Base-by-base conservation (phyloP, 176 grass and related monocot species). In the Paspalum vaginatum region DNA sequence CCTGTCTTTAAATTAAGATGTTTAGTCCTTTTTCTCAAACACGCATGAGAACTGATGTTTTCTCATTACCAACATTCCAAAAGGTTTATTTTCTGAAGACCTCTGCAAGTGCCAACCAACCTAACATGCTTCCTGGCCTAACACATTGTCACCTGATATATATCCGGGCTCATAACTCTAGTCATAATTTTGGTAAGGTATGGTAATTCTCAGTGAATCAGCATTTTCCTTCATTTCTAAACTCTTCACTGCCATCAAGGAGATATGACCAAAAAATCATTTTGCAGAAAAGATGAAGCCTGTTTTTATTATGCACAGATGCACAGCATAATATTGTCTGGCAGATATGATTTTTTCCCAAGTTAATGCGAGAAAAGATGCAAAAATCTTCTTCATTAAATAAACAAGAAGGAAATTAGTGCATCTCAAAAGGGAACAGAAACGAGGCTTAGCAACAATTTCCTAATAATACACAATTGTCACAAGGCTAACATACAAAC, bases 91-190 rank as follows among this genome's bases (percentile, higher is more conserved):
- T 25, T 8, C 44, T 18, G 8, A 76, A 55, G 17, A 56, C 24
- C 15, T 16, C 16, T 60, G 41, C 70, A 75, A 9, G 70, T 55
- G 60, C 10, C 16, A 75, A 77, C 17, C 14, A 78, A 70, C 44
- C 43, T 58, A 84, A 43, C 65, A 78, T 51, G 64, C 24, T 50
- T 77, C 32, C 74, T 12, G 5, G 24, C 74, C 51, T 22, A 50
- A 49, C 8, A n/a, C 32, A 10, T 20, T 78, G 40, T n/a, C 38
- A 32, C 26, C 27, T 61, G 26, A 16, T 24, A 62, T 71, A 60
- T 53, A 70, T 61, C 32, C 65, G 63, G 51, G 32, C 13, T 51
- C 43, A 40, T 47, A 64, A 78, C 1, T 69, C 43, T 61, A 84
- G 17, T 17, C 52, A 61, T 48, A 47, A 37, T 12, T 53, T 53